phyloP scores from a whole-genome alignment of 2,329 filamentous ascomycete species.

The Aspergillus alliaceus region DNA sequence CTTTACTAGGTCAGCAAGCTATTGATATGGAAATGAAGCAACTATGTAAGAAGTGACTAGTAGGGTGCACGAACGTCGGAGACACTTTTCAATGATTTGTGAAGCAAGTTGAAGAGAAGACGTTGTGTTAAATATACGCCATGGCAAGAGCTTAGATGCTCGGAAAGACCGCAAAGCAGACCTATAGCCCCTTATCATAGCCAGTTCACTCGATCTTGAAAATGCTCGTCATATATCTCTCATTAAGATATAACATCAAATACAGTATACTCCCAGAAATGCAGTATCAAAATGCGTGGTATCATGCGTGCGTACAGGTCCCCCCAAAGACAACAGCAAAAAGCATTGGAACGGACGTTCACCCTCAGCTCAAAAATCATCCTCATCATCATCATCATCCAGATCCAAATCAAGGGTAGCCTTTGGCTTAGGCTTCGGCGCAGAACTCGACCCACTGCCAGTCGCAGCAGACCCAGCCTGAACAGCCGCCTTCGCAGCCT shows the following conservation, averaged over 20 bases:
- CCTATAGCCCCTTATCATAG: too few species aligned
- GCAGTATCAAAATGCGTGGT: background rate
- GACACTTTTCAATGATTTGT: too few species aligned
- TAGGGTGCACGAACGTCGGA: too few species aligned
- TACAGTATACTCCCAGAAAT: background rate
- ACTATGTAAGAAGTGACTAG: too few species aligned
- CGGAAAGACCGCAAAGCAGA: too few species aligned
- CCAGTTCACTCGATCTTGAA: too few species aligned
- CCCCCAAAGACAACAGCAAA: background rate
- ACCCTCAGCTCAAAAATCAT: background rate
- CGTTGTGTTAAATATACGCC: too few species aligned
- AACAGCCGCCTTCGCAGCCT: conserved; percentile 35
- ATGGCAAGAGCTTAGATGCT: too few species aligned
- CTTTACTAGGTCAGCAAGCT: too few species aligned
- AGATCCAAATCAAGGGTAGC: conserved; percentile 45
- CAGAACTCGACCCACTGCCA: conserved; percentile 13
- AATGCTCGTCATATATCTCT: background rate
- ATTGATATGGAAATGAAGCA: too few species aligned
- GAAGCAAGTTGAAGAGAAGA: too few species aligned
- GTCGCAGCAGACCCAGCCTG: conserved; percentile 27
- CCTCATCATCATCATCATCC: conserved; percentile 36
- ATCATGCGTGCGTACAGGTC: background rate
- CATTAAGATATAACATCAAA: background rate
- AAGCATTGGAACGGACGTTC: too few species aligned
- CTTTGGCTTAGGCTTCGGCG: conserved; percentile 34